These are phyloP conservation scores for Daldinia loculata DNA, from an alignment of 495 filamentous ascomycete species.

Conservation along the genomic window DNA sequence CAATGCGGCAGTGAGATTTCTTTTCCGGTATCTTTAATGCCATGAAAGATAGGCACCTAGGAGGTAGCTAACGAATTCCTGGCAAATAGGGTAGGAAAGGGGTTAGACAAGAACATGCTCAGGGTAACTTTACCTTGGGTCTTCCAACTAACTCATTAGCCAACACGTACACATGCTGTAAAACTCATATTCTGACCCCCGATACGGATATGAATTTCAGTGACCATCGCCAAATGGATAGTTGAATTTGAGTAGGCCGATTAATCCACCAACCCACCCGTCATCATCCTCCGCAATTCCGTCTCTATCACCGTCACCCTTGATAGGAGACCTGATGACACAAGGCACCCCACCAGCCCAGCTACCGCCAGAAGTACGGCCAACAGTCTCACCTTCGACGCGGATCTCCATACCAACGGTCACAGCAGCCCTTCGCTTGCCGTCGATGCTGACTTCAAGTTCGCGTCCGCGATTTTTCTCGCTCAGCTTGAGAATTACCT, in stretches of 20 bases:
- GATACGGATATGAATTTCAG: background rate
- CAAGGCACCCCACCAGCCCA: conserved; percentile 76
- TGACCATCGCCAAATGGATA: conserved; percentile 85
- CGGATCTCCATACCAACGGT: conserved; percentile 86
- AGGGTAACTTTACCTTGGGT: background rate
- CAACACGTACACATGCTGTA: background rate
- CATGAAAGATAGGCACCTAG: background rate
- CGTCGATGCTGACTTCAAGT: conserved; percentile 89
- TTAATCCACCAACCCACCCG: conserved; percentile 96
- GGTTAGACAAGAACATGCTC: background rate
- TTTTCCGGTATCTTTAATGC: background rate
- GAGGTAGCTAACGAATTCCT: background rate
- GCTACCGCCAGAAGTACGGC: conserved; percentile 56
- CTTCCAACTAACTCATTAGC: background rate
- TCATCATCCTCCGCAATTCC: conserved; percentile 74
- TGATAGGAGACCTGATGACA: conserved; percentile 64
- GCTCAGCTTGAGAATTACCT: conserved; percentile 82
- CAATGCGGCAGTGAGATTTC: background rate
- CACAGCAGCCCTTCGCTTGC: conserved; percentile 76
- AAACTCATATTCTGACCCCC: background rate
- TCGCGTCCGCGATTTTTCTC: conserved; percentile 84
- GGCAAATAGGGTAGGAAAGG: background rate
- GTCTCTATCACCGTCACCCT: conserved; percentile 47
- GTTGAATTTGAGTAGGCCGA: conserved; percentile 95
- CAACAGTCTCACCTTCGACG: conserved; percentile 81